Evolutionary conservation across 768 basidiomycete species (phyloP), one percentile per base, ranked within the genome.

Genomic region (Rhizopogon roseolus): DNA sequence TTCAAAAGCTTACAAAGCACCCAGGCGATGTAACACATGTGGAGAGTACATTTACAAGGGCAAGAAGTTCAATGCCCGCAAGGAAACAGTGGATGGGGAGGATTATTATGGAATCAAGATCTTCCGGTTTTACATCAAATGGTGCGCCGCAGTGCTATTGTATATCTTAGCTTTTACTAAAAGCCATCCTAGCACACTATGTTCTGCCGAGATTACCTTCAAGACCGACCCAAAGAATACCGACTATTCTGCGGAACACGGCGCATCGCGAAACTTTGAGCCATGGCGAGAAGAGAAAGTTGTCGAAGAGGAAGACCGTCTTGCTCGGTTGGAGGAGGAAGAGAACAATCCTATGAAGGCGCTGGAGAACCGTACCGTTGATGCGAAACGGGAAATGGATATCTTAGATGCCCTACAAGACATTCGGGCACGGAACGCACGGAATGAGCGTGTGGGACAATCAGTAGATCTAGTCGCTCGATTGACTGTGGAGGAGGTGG

Each of bases 1-100:
- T 25, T 10, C 16, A 27, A 55, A 39, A 59, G 41, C 29, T 39
- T 2, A 45, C 57, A 66, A 8, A 66, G 53, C 10, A 29, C 44
- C 6, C 42, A 92, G 90, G 90, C 85, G 91, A 61, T 90, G 88
- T 64, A 95, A 93, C 62, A 92, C 92, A 3, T 99, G 97, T 63
- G 97, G 95, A 45, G 97, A 99, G 73, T 99, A 98, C 64, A 90
- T 99, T 52, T 96, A 98, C 73, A 98, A 99, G 69, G 97, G 97
- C 44, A 99, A 99, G 78, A 99, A 99, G 72, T 99, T 99, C 77
- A 98, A 99, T 62, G 97, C 97, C 5, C 81, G 96, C 46, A 98
- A 99, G 68, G 97, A 99, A 75, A 98, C 96, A 0, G 97, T 97
- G 8, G 88, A 93, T 1, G 93, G 91, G 0, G 96, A 98, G 67